Conservation (phyloP, 108 stramenopile genomes). For the Pelagomonas calceolata region DNA sequence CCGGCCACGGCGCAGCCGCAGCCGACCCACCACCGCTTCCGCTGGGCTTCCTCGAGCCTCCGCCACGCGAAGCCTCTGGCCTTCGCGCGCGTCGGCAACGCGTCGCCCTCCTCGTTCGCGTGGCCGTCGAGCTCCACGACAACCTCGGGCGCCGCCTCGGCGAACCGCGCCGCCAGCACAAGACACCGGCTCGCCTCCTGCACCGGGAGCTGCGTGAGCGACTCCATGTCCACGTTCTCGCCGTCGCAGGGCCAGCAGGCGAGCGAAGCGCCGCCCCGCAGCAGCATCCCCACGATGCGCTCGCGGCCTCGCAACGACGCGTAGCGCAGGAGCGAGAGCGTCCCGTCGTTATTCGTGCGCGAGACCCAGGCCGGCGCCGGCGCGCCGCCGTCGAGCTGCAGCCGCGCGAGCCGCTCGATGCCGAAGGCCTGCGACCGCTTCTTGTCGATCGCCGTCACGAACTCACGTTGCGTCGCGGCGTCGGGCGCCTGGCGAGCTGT, state of each 20-base stretch:
- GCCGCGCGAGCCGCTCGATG: neutral
- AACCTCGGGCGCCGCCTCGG: neutral
- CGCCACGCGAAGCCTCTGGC: neutral
- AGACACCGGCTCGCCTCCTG: neutral
- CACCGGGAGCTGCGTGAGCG: neutral
- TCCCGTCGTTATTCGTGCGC: neutral
- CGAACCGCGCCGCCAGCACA: neutral
- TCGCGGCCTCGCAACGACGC: neutral
- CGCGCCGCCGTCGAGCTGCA: neutral
- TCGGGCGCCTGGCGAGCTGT: neutral
- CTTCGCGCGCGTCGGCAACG: too few species aligned
- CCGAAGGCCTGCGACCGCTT: neutral
- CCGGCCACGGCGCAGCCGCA: neutral
- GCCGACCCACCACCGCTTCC: neutral
- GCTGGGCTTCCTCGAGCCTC: neutral
- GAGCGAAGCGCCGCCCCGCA: neutral
- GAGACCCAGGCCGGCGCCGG: neutral
- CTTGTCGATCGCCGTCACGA: neutral
- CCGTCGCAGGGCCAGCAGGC: neutral
- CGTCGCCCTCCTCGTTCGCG: too few species aligned
- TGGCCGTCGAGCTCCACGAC: too few species aligned
- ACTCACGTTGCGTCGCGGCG: neutral
- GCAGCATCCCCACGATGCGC: neutral
- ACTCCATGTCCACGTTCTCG: neutral
- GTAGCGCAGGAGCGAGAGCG: neutral